phyloP scores from a whole-genome alignment of 2,329 filamentous ascomycete species.

The Raffaelea ambrosiae region DNA sequence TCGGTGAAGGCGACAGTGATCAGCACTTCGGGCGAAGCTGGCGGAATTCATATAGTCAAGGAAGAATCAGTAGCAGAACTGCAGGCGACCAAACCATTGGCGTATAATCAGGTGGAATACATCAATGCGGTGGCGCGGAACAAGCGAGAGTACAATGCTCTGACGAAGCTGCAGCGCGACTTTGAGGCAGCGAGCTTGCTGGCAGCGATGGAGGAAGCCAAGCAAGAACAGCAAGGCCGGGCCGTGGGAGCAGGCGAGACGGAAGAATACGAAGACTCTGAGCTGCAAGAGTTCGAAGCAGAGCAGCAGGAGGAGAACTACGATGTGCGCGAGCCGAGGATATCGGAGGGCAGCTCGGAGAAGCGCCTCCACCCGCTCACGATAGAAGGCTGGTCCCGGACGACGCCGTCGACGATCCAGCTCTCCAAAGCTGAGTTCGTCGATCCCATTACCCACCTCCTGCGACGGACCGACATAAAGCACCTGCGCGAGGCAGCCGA shows the following conservation, averaged over 20 bases:
- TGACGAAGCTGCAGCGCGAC: conserved; percentile 47
- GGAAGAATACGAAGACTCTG: conserved; percentile 23
- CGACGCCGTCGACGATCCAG: conserved; percentile 64
- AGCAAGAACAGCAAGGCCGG: conserved; percentile 18
- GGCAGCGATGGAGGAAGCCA: conserved; percentile 23
- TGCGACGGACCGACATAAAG: conserved; percentile 59
- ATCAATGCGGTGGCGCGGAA: conserved; percentile 42
- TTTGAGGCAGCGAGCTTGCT: conserved; percentile 38
- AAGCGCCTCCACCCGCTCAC: conserved; percentile 62
- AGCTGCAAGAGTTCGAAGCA: conserved; percentile 25
- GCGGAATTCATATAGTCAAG: too few species aligned
- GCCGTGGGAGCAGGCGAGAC: conserved; percentile 28
- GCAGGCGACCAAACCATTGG: too few species aligned
- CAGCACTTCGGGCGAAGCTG: too few species aligned
- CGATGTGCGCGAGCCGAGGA: conserved; percentile 18
- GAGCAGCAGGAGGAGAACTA: conserved; percentile 27
- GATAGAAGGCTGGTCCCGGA: conserved; percentile 62
- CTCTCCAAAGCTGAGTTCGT: conserved; percentile 64
- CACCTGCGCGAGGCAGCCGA: conserved; percentile 69
- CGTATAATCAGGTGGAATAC: conserved; percentile 29
- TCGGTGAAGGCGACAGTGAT: conserved; percentile 24
- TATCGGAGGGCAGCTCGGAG: conserved; percentile 18
- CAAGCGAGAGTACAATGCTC: conserved; percentile 45
- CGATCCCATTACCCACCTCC: conserved; percentile 58
- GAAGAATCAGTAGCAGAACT: too few species aligned